Conservation (phyloP, 2,329 filamentous ascomycete species). For the Colletotrichum sp. region DNA sequence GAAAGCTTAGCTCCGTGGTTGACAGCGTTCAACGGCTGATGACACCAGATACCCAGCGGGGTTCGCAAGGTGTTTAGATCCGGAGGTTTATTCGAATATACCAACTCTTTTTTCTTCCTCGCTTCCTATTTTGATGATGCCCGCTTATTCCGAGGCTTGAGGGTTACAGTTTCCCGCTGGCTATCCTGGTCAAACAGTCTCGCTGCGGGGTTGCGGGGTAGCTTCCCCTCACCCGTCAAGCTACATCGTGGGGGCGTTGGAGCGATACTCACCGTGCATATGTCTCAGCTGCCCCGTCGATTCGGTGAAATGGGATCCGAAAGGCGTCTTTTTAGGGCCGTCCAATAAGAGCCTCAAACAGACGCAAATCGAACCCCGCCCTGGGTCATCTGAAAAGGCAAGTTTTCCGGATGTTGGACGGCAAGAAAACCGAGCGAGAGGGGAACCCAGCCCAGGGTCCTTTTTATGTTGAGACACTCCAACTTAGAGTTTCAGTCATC, state of each 20-base stretch:
- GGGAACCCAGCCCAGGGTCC: neutral
- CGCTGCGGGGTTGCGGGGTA: conserved; percentile 3
- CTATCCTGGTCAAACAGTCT: neutral
- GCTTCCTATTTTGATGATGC: neutral
- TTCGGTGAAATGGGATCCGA: neutral
- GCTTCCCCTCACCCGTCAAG: neutral
- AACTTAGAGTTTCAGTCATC: neutral
- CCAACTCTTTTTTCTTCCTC: neutral
- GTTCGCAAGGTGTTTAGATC: neutral
- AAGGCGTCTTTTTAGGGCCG: neutral
- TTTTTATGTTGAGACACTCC: neutral
- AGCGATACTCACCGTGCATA: neutral
- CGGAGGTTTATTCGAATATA: neutral
- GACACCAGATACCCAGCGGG: neutral
- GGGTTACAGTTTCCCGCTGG: neutral
- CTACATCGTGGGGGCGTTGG: neutral
- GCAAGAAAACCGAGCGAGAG: neutral
- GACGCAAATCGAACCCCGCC: neutral
- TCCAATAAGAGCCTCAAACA: neutral
- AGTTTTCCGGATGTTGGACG: neutral
- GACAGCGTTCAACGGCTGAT: neutral
- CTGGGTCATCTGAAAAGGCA: neutral
- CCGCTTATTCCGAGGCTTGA: neutral
- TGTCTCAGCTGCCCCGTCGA: neutral
- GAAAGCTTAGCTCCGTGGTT: neutral